Evolutionary conservation across 1,284 basidiomycete species (phyloP).

Genomic region (Marasmius oreades): DNA sequence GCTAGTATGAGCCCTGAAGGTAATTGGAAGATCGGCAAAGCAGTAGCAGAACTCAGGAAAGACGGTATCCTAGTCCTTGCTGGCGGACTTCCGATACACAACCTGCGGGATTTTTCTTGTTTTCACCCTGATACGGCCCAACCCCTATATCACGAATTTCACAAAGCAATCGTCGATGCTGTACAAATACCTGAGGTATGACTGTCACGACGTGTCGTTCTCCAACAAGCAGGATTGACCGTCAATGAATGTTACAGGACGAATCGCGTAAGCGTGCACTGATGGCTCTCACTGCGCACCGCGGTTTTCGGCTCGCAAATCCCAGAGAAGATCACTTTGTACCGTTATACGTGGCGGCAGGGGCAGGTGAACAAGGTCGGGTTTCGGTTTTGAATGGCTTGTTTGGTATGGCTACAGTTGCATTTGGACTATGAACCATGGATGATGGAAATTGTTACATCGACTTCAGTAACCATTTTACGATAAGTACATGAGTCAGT

Average conservation of each 20-base stretch:
- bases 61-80: constrained; percentile 69
- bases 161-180: constrained; percentile 57
- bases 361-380: constrained; percentile 59
- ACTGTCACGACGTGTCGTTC: constrained; percentile 8
- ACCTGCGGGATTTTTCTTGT: constrained; percentile 51
- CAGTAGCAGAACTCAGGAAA: constrained; percentile 53
- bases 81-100: constrained; percentile 69
- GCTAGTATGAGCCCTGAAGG: constrained; percentile 52
- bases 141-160: constrained; percentile 50
- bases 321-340: constrained; percentile 74
- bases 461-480: background rate
- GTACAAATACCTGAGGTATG: constrained; percentile 46
- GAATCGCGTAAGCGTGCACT: constrained; percentile 40
- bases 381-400: constrained; percentile 47
- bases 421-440: constrained; percentile 48
- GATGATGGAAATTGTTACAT: background rate
- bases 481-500: background rate
- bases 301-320: constrained; percentile 60
- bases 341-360: constrained; percentile 68
- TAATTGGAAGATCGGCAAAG: constrained; percentile 66
- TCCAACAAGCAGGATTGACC: background rate
- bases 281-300: constrained; percentile 49
- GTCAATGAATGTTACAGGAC: constrained; percentile 24
- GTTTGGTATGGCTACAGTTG: constrained; percentile 58
- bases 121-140: constrained; percentile 50